Conservation (phyloP, 2,329 filamentous ascomycete genomes). For the Aspergillus pseudotamarii region DNA sequence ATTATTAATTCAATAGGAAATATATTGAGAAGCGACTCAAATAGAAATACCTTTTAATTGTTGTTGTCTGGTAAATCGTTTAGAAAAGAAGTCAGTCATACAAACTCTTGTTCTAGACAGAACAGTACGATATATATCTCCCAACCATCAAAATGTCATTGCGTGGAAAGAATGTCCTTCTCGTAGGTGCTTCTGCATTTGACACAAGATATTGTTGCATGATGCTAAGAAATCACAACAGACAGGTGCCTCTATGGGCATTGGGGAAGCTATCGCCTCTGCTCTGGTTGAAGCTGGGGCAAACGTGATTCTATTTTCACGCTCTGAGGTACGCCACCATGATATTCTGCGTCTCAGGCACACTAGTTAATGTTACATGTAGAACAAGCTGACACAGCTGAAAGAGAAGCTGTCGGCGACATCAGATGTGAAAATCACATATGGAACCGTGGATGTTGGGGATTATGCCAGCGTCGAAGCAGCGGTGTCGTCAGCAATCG, state of each 20-base stretch:
- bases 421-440: conserved; percentile 12
- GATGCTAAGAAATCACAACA: neutral
- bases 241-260: conserved; percentile 52
- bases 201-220: neutral
- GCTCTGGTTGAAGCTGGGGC: conserved; percentile 43
- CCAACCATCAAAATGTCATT: neutral
- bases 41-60: neutral
- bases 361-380: conserved; percentile 7
- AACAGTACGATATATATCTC: too few species aligned
- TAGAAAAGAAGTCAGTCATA: too few species aligned
- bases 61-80: neutral
- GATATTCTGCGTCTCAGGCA: neutral
- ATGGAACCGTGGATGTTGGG: conserved; percentile 23
- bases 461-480: conserved; percentile 23
- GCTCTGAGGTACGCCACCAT: conserved; percentile 33
- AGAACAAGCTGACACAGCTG: conserved; percentile 22
- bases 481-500: conserved; percentile 34
- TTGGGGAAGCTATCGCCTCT: conserved; percentile 49
- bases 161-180: neutral
- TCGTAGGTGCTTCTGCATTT: neutral
- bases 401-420: conserved; percentile 6
- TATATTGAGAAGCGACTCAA: too few species aligned
- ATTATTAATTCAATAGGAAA: neutral
- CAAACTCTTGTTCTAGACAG: too few species aligned
- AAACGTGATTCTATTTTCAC: conserved; percentile 48